Conservation (phyloP, 2,329 filamentous ascomycete genomes). For the Zymoseptoria tritici region DNA sequence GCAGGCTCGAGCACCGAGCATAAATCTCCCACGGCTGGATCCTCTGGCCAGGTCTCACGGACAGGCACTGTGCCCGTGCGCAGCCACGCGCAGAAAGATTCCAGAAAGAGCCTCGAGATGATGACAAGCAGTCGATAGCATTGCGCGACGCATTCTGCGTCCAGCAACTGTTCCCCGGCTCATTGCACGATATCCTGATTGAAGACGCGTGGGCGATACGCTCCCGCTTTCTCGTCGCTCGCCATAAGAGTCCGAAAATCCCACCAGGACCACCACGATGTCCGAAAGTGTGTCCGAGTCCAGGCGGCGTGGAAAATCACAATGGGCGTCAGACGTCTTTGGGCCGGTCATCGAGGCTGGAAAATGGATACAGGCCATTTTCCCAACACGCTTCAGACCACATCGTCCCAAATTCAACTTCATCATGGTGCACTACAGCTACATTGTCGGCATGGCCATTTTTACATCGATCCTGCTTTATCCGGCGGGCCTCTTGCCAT, state of each 20-base stretch:
- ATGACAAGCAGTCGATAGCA: not conserved
- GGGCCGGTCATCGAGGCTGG: slow-evolving; percentile 16
- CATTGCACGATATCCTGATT: too few species aligned
- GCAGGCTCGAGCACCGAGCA: not conserved
- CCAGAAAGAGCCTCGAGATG: not conserved
- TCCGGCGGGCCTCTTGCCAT: slow-evolving; percentile 49
- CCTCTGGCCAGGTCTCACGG: not conserved
- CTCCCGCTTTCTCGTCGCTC: not conserved
- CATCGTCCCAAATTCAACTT: slow-evolving; percentile 66
- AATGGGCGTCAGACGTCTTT: slow-evolving; percentile 8
- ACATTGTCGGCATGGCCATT: slow-evolving; percentile 67
- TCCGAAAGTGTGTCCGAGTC: not conserved
- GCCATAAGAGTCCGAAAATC: not conserved
- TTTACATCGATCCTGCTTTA: slow-evolving; percentile 72
- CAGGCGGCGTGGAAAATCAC: not conserved
- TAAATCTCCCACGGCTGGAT: not conserved
- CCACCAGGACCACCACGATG: not conserved
- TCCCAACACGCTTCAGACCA: slow-evolving; percentile 11
- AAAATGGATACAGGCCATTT: slow-evolving; percentile 12
- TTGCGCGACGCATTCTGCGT: not conserved
- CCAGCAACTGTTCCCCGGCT: not conserved
- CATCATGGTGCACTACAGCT: slow-evolving; percentile 74
- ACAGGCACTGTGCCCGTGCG: not conserved
- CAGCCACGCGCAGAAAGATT: not conserved
- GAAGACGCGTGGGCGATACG: not conserved